Base-by-base conservation (phyloP, 495 filamentous ascomycete genomes). In the Letharia lupina region DNA sequence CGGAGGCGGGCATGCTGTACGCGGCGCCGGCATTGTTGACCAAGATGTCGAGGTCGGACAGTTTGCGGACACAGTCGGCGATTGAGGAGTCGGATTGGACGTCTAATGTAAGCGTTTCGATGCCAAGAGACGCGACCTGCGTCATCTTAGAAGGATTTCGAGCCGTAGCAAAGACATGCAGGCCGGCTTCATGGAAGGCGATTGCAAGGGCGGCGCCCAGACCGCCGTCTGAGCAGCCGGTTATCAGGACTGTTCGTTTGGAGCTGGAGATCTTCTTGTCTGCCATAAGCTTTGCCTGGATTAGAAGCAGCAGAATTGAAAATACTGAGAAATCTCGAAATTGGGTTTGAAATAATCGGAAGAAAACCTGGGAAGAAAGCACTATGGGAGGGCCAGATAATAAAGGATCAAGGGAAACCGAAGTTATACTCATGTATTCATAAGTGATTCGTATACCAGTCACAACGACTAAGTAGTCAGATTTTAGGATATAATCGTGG, bases 1-100 rank as follows among this genome's bases (percentile, higher is more conserved):
- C 86, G 6, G 84, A 75, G 8, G 78, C 76, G 0, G 86, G 85
- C 63, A 77, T 75, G 9, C 81, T 80, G 66, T 81, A 76, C 4
- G 74, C 78, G 56, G 76, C 77, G 37, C 86, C 86, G 23, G 86
- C 86, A 70, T 89, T 89, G 72, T 90, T 90, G 64, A 90, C 79
- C 23, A 89, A 28, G 37, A 65, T 59, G 35, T 65, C 63, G 39
- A 65, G 63, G 8, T 13, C 31, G 11, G 77, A 61, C 82, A 81
- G 71, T 13, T 77, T 76, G 10, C 72, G 71, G 62, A 78, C 77
- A 69, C 78, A 81, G 16, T 69, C 68, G 42, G 74, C 76, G 76
- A 86, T 81, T 72, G 80, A 83, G 7, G 78, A 75, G 3, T 68
- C 57, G 3, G 48, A 42, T 23, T 41, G 48, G 0, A 60, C 50